Conservation (phyloP, 176 grass and related monocot species). For the Saccharum officinarum region DNA sequence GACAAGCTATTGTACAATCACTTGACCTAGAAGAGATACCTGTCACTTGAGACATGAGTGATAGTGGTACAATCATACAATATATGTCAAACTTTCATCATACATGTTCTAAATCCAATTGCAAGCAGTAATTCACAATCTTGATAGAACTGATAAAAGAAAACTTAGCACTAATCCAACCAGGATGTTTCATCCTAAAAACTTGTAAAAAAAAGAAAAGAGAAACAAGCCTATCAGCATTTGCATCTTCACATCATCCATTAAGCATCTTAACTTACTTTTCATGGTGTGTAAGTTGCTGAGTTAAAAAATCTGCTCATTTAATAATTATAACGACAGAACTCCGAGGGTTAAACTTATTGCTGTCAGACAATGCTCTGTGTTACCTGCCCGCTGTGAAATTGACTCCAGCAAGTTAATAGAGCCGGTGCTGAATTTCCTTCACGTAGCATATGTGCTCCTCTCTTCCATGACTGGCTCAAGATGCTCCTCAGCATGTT, state of each 20-base stretch:
- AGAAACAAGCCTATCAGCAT: too few species aligned
- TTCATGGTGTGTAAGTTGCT: not conserved
- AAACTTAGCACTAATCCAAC: too few species aligned
- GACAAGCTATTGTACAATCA: not conserved
- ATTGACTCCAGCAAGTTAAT: constrained; percentile 41
- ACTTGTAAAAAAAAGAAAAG: too few species aligned
- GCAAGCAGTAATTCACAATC: not conserved
- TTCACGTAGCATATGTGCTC: constrained; percentile 8
- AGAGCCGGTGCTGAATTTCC: constrained; percentile 14
- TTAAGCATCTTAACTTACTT: not conserved
- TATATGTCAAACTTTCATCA: not conserved
- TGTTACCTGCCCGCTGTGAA: constrained; percentile 54
- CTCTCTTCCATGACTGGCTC: constrained; percentile 47
- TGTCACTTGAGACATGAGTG: not conserved
- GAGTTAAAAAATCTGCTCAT: not conserved
- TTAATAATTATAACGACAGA: not conserved
- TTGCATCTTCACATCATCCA: not conserved
- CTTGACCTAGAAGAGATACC: not conserved
- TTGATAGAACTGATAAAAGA: not conserved
- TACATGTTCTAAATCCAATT: not conserved
- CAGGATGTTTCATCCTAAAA: too few species aligned
- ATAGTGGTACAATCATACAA: not conserved
- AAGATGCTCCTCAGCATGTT: constrained; percentile 55
- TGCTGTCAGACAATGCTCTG: not conserved
- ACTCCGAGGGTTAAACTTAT: not conserved